Evolutionary conservation across 1,284 basidiomycete species (phyloP), one percentile per base, ranked within the genome.

Genomic region (Cryptococcus sp.): DNA sequence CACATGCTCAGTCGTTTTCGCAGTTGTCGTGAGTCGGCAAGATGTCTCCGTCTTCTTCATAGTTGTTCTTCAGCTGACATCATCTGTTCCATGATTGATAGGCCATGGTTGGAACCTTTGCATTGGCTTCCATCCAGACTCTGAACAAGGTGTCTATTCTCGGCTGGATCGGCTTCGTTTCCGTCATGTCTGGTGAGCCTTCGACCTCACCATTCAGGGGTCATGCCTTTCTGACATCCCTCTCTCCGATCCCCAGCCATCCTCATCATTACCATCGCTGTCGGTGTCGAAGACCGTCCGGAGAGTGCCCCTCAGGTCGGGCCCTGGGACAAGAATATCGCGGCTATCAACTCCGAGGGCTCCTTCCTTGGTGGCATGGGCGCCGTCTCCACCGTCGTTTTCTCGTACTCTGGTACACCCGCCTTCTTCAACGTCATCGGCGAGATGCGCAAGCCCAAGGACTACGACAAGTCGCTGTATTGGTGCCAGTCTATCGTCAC

Each of bases 361-460:
- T 56, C 59, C n/a, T 61, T 61, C 59, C 38, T 61, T 11, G 67
- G 58, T 16, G 69, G 61, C n/a, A 68, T 70, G 60, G 57, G 58
- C n/a, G 63, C 64, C 24, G 62, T 72, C 58, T 49, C 49, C 5
- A 65, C 59, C 44, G 57, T 72, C 37, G 60, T 72, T 50, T 75
- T 71, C 57, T 68, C 71, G 6, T 72, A 65, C 40, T 69, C 67
- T 33, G 71, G 63, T 18, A 64, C 62, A 12, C 62, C 62, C 12
- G 56, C 59, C 2, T 69, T 68, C 66, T 65, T 75, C 51, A 65
- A 67, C 42, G 60, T 75, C 53, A 65, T 72, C 12, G 59, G 74
- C 18, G 77, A 78, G 54, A 76, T 78, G 74, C 15, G 54, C 60
- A 38, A 60, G 44, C 59, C 56, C 37, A 46, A 28, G 24, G 45